Evolutionary conservation across 768 basidiomycete genomes (phyloP).

Genomic region (Tephrocybe rancida): DNA sequence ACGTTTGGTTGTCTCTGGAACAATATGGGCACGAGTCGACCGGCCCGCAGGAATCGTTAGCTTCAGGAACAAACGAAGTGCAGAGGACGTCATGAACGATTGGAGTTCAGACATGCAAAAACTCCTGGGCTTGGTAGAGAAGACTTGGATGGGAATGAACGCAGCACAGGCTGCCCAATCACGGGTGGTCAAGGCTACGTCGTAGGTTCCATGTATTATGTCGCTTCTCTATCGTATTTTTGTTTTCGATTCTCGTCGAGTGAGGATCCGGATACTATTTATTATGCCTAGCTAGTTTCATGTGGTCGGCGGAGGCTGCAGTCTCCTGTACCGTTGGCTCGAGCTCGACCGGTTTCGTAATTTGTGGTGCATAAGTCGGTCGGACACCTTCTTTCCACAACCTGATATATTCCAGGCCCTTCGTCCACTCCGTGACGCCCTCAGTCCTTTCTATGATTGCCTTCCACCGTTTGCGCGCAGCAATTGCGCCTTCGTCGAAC

Average conservation of each 20-base stretch:
- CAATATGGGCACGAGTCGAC: constrained; percentile 93
- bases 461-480: constrained; percentile 79
- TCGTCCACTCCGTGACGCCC: constrained; percentile 62
- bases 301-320: constrained; percentile 5
- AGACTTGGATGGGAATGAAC: constrained; percentile 98
- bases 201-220: constrained; percentile 14
- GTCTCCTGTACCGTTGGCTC: constrained; percentile 11
- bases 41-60: constrained; percentile 87
- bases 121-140: constrained; percentile 88
- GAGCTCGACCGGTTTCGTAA: constrained; percentile 43
- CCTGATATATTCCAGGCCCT: constrained; percentile 70
- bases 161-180: constrained; percentile 86
- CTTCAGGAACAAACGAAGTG: constrained; percentile 80
- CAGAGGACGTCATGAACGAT: constrained; percentile 96
- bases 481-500: constrained; percentile 59
- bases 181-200: constrained; percentile 43
- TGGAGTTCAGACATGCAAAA: constrained; percentile 98
- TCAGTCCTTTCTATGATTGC: constrained; percentile 53
- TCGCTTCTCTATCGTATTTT: constrained; percentile 22
- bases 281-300: no score
- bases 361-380: constrained; percentile 63
- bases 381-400: constrained; percentile 72
- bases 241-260: not conserved
- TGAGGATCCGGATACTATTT: no score
- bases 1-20: constrained; percentile 87